These are phyloP conservation scores for Penicillium sp. DNA, from an alignment of 2,329 filamentous ascomycete species.

Conservation along the genomic window DNA sequence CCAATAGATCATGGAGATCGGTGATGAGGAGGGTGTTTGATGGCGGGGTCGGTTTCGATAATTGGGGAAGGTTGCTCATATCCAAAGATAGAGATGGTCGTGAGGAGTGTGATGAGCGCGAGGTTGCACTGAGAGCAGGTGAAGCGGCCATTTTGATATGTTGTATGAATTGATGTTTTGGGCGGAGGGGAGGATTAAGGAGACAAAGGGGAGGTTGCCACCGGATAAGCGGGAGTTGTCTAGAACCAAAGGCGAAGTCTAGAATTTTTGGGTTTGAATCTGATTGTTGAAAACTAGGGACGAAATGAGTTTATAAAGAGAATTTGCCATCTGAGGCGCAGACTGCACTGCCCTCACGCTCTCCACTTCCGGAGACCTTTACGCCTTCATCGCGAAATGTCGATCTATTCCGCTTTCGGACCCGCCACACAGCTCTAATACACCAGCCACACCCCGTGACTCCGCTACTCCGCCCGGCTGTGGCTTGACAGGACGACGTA, in stretches of 20 bases:
- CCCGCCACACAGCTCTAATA: background rate
- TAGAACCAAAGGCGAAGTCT: background rate
- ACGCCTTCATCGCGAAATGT: conserved; percentile 1
- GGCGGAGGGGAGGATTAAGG: background rate
- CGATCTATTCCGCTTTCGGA: conserved; percentile 11
- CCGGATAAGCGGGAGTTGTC: conserved; percentile 15
- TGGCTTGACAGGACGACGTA: background rate
- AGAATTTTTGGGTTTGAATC: background rate
- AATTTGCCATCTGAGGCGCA: conserved; percentile 6
- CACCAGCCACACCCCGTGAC: conserved; percentile 9
- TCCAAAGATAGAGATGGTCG: conserved; percentile 48
- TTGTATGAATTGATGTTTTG: background rate
- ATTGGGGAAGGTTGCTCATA: conserved; percentile 46
- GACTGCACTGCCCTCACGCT: conserved; percentile 9
- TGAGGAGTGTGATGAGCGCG: conserved; percentile 25
- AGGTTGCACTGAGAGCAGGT: conserved; percentile 22
- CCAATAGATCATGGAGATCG: conserved; percentile 46
- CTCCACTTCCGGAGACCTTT: background rate
- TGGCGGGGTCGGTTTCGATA: conserved; percentile 48
- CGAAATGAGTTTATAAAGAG: background rate
- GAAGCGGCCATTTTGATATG: conserved; percentile 26
- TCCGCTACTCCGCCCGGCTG: conserved; percentile 3
- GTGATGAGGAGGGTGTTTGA: conserved; percentile 55
- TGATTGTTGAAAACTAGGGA: background rate
- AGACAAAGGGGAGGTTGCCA: conserved; percentile 22